Evolutionary conservation across 805 yeast genomes (phyloP), one percentile per base, ranked within the genome.

Genomic region (Metschnikowia orientalis): DNA sequence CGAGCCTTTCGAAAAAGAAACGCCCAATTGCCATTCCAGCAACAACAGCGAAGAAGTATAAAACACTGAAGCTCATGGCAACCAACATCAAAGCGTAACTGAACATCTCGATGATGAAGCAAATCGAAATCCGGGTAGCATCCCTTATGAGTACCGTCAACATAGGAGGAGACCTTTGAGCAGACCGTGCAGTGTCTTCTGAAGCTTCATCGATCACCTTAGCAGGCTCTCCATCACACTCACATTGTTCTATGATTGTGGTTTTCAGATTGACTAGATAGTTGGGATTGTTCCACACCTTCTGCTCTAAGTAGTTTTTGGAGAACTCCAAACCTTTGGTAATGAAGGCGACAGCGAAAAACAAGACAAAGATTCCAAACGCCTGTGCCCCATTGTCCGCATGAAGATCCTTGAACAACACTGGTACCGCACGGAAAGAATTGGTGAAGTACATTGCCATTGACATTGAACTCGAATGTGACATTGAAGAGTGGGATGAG

Each of bases 71-170:
- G 24, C 81, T 67, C 94, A 83, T 83, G 5, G 82, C 81, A 10
- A 78, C 88, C 60, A 83, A 68, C 94, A 83, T 83, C 47, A 83
- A 57, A 21, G 80, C 80, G 51, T 78, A 83, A 8, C 82, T 79
- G 30, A 83, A 51, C 68, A 81, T 63, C 13, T 83, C 81, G 3
- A 83, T 73, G 11, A 75, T 52, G 41, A 83, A 77, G 8, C 78
- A 69, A 15, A 83, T 43, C 0, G 69, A 21, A 11, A 79, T 56
- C 47, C 90, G 64, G 5, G 80, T 63, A 3, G 69, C 28, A 57
- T 83, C 87, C 52, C 79, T 64, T 23, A 59, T 47, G 5, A 70
- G 30, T 1, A 37, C 40, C 14, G 34, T 36, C 13, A 39, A 25
- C 7, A 29, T 26, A 19, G 37, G 32, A 8, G 32, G 26, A 13